Base-by-base conservation (phyloP, 2,329 filamentous ascomycete species). In the Talaromyces sp. region DNA sequence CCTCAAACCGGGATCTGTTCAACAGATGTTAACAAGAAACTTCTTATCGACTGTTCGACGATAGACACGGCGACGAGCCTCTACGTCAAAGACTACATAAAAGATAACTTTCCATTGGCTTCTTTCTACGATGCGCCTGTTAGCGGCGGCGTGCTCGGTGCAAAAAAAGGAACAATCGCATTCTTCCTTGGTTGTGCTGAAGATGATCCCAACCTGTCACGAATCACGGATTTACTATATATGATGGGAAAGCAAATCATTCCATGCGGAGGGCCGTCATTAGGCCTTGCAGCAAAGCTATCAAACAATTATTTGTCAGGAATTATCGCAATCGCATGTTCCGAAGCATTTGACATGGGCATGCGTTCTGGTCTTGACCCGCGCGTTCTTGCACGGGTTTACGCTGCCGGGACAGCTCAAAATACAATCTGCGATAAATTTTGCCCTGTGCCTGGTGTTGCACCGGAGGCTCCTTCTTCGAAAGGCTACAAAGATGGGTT, bases 261-360 rank as follows among this genome's bases (percentile, higher is more conserved):
- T 55, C 74, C 82, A 4, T 86, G 84, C 64, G 84, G 84, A 3
- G 82, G 79, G 0, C 78, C 81, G 0, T 80, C 80, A 0, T 74
- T 85, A 0, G 83, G 84, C 0, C 77, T 87, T 3, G 80, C 82
- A 0, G 83, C 84, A 0, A 87, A 86, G 69, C 71, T 86, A 6
- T 83, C 79, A 58, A 87, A 87, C 67, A 87, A 87, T 65, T 87
- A 87, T 68, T 77, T 81, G 54, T 84, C 80, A 0, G 83, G 82
- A 0, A 72, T 85, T 24, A 85, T 86, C 60, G 80, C 83, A 6
- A 83, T 87, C 57, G 83, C 83, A 0, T 79, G 76, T 50, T 77
- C 81, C 0, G 84, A 87, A 68, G 82, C 83, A 0, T 81, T 86
- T 75, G 80, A 85, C 61, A 83, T 87, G 69, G 83, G 83, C 0